Conservation (phyloP, 2,329 filamentous ascomycete genomes). For the Colletotrichum spinosum region DNA sequence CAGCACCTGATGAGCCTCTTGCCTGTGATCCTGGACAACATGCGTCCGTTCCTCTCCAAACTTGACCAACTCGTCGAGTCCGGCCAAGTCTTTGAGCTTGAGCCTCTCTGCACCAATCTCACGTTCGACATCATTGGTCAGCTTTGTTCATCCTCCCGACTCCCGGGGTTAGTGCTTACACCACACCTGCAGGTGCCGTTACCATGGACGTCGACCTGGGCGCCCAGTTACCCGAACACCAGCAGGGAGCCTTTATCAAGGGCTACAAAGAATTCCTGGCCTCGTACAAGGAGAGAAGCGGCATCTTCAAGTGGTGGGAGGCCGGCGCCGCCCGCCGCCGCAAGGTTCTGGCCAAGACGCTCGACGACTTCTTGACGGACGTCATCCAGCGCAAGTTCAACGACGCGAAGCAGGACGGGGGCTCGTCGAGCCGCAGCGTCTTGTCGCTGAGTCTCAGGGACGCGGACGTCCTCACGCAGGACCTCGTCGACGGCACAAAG, state of each 20-base stretch:
- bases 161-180: background rate
- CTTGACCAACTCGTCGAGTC: conserved; percentile 21
- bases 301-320: conserved; percentile 40
- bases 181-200: conserved; percentile 42
- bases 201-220: conserved; percentile 49
- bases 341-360: conserved; percentile 34
- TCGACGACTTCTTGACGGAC: conserved; percentile 41
- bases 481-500: conserved; percentile 45
- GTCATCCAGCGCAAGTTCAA: conserved; percentile 43
- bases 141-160: background rate
- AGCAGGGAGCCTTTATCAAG: conserved; percentile 44
- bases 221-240: conserved; percentile 44
- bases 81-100: conserved; percentile 38
- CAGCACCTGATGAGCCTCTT: conserved; percentile 52
- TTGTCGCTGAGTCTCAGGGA: conserved; percentile 48
- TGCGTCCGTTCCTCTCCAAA: conserved; percentile 42
- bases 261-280: conserved; percentile 43
- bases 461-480: conserved; percentile 41
- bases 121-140: conserved; percentile 53
- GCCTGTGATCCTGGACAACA: conserved; percentile 51
- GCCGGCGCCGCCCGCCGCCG: conserved; percentile 38
- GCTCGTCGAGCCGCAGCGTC: conserved; percentile 44
- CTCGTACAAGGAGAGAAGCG: conserved; percentile 40
- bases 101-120: conserved; percentile 43
- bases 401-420: conserved; percentile 21